A percentile compares a stretch with the other conserved stretches of the same genome.
phyloP scores from a whole-genome alignment of 2,329 filamentous ascomycete genomes.

The Diaporthe destruens region DNA sequence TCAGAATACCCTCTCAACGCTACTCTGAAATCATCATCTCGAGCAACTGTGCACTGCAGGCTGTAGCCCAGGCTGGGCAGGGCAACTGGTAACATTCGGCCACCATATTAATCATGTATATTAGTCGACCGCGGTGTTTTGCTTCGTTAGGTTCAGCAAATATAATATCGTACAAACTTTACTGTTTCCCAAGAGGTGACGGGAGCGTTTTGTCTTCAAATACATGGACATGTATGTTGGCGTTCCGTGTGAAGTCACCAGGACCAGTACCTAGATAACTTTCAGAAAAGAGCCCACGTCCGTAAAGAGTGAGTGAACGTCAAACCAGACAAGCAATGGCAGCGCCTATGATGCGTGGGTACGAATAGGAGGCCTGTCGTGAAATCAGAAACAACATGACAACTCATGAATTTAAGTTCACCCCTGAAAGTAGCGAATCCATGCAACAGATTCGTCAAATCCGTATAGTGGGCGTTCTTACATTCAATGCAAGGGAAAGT shows the following conservation, averaged over 20 bases:
- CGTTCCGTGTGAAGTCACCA: too few species aligned
- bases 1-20: neutral
- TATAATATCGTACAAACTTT: neutral
- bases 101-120: too few species aligned
- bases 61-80: too few species aligned
- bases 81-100: neutral
- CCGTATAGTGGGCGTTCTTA: neutral
- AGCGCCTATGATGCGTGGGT: too few species aligned
- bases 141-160: neutral
- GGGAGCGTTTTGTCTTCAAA: neutral
- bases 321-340: too few species aligned
- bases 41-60: neutral
- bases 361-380: too few species aligned
- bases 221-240: neutral
- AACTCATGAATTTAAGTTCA: rapidly evolving
- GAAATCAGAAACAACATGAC: too few species aligned
- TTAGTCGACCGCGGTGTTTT: neutral
- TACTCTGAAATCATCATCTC: neutral
- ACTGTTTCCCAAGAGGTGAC: neutral
- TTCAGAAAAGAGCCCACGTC: neutral
- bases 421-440: neutral
- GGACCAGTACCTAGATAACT: neutral
- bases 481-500: neutral
- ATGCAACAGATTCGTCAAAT: neutral
- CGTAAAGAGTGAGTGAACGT: too few species aligned